Evolutionary conservation across 2,329 filamentous ascomycete genomes (phyloP).

Genomic region (Dactylellina parvicollis): DNA sequence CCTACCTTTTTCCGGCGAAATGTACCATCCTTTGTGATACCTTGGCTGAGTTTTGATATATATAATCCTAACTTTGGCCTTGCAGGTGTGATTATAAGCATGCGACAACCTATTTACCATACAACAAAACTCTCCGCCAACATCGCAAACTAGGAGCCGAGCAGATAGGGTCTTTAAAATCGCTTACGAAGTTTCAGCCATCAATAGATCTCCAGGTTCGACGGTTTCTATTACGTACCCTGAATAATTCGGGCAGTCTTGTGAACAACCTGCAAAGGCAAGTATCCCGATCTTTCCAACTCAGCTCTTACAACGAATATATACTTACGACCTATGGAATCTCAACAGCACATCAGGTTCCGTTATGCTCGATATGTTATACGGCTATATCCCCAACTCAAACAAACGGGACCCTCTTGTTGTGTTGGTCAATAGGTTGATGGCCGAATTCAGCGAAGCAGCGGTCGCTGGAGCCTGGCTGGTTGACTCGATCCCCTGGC

Average conservation of each 20-base stretch:
- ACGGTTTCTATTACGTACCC: constrained; percentile 55
- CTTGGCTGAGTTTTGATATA: constrained; percentile 54
- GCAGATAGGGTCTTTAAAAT: constrained; percentile 55
- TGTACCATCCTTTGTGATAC: constrained; percentile 60
- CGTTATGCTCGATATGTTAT: constrained; percentile 62
- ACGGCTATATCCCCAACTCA: constrained; percentile 60
- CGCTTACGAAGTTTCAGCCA: constrained; percentile 59
- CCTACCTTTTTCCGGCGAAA: constrained; percentile 60
- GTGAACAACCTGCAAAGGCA: constrained; percentile 53
- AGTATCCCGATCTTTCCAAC: constrained; percentile 49
- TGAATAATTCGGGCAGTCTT: constrained; percentile 1
- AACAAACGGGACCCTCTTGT: constrained; percentile 60
- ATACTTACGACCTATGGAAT: constrained; percentile 61
- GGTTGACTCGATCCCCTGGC: constrained; percentile 59
- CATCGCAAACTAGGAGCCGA: constrained; percentile 59
- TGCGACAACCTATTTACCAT: neutral
- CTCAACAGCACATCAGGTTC: constrained; percentile 62
- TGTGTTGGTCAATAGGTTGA: constrained; percentile 58
- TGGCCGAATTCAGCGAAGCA: constrained; percentile 60
- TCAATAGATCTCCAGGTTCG: constrained; percentile 59
- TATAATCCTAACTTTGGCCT: neutral
- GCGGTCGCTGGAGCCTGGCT: constrained; percentile 61
- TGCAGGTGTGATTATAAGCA: constrained; percentile 3
- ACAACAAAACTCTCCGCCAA: constrained; percentile 15
- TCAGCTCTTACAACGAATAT: constrained; percentile 55